Evolutionary conservation across 192 early-diverging fungal species (phyloP).

Genomic region (Backusella mclennaniae): DNA sequence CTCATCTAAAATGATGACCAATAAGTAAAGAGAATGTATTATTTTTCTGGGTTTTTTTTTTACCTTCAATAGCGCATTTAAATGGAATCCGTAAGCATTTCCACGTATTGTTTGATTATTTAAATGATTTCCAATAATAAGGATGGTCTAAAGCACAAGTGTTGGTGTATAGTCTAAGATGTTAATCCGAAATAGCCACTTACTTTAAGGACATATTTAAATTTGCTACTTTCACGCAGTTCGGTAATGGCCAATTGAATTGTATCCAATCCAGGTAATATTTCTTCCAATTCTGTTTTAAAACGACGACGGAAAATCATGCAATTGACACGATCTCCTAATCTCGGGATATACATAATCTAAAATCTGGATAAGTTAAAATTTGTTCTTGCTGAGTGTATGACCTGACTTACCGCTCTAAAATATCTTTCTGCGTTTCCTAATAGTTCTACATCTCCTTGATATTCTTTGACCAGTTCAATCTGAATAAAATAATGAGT

Average conservation of each 20-base stretch:
- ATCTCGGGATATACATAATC: conserved; percentile 52
- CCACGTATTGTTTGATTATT: conserved; percentile 55
- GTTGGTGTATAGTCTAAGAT: too few relatives aligned
- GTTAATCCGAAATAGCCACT: background rate
- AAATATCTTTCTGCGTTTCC: conserved; percentile 61
- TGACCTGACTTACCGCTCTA: conserved; percentile 25
- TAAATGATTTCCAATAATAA: conserved; percentile 56
- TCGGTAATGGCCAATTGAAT: conserved; percentile 46
- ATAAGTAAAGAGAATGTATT: background rate
- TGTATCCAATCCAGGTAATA: conserved; percentile 47
- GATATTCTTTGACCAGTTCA: conserved; percentile 49
- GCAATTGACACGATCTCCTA: conserved; percentile 47
- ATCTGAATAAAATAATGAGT: conserved; percentile 27
- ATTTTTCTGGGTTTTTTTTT: background rate
- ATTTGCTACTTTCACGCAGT: conserved; percentile 37
- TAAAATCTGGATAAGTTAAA: conserved; percentile 3
- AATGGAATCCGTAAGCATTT: conserved; percentile 55
- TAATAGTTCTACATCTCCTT: conserved; percentile 42
- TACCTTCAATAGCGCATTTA: conserved; percentile 56
- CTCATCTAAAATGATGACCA: conserved; percentile 34
- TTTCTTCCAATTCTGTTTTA: conserved; percentile 47
- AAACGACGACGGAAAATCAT: conserved; percentile 56
- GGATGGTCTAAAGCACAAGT: conserved; percentile 39
- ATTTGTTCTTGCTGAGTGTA: too few relatives aligned
- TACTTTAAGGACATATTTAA: conserved; percentile 54